Evolutionary conservation across 2,329 filamentous ascomycete species (phyloP).

Genomic region (Ilyonectria mors-panacis): DNA sequence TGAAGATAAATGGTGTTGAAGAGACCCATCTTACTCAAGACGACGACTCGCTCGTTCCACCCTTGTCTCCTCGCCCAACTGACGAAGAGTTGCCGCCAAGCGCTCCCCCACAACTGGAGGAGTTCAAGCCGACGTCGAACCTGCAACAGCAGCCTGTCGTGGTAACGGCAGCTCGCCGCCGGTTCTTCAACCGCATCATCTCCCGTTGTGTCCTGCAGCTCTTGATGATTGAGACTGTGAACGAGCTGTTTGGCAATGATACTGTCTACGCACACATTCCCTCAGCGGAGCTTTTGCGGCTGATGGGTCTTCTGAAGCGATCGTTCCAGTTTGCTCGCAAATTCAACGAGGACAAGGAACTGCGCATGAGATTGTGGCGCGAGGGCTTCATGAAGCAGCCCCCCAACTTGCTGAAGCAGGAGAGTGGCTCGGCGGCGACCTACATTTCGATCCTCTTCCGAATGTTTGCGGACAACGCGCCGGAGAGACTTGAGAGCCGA

Average conservation of each 20-base stretch:
- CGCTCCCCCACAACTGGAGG: constrained; percentile 74
- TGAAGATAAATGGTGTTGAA: constrained; percentile 72
- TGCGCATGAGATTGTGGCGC: constrained; percentile 93
- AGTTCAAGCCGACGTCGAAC: constrained; percentile 84
- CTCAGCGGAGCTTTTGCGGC: constrained; percentile 86
- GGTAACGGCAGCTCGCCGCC: constrained; percentile 91
- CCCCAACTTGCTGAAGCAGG: constrained; percentile 97
- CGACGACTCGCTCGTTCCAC: constrained; percentile 51
- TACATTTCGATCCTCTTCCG: constrained; percentile 96
- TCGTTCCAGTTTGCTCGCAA: constrained; percentile 96
- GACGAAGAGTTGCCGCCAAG: constrained; percentile 56
- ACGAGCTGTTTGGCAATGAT: constrained; percentile 98
- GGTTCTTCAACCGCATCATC: constrained; percentile 99
- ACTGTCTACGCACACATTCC: constrained; percentile 95
- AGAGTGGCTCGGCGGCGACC: constrained; percentile 91
- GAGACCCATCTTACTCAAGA: constrained; percentile 54
- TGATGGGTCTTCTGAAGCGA: constrained; percentile 96
- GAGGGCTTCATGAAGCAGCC: constrained; percentile 99
- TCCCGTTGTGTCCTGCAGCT: constrained; percentile 97
- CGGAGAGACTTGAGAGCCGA: constrained; percentile 84
- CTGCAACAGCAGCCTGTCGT: constrained; percentile 91
- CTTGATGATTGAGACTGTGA: constrained; percentile 99
- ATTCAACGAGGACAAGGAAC: constrained; percentile 98
- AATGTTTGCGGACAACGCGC: constrained; percentile 94
- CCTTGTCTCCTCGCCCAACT: constrained; percentile 46